Conservation (phyloP, 2,329 filamentous ascomycete species). For the Xenoacremonium recifei region DNA sequence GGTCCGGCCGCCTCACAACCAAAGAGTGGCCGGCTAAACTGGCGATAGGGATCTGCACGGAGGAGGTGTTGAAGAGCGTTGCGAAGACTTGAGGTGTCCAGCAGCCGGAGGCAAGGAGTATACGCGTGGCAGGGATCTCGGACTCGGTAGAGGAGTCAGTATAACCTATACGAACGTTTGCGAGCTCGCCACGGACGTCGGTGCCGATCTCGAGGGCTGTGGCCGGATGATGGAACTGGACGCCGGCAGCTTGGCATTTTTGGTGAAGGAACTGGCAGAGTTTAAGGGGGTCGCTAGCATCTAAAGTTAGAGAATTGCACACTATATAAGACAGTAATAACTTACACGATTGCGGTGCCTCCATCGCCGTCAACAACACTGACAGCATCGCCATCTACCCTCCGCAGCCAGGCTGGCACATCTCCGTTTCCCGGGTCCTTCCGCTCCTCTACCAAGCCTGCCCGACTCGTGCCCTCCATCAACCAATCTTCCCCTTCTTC, state of each 20-base stretch:
- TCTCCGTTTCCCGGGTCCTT: constrained; percentile 31
- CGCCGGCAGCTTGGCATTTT: constrained; percentile 56
- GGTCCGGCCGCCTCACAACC: constrained; percentile 56
- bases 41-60: constrained; percentile 45
- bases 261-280: constrained; percentile 66
- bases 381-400: constrained; percentile 51
- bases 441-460: constrained; percentile 41
- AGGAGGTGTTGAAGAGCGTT: constrained; percentile 59
- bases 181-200: constrained; percentile 50
- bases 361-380: constrained; percentile 61
- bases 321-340: constrained; percentile 11
- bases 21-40: constrained; percentile 71
- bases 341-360: constrained; percentile 64
- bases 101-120: constrained; percentile 67
- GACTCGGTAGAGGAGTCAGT: constrained; percentile 42
- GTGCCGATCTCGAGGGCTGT: constrained; percentile 50
- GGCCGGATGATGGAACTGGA: constrained; percentile 65
- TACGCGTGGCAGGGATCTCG: constrained; percentile 59
- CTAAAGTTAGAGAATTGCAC: background rate
- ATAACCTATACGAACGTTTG: constrained; percentile 49
- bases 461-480: constrained; percentile 60
- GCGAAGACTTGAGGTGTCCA: constrained; percentile 70
- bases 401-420: constrained; percentile 30
- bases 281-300: constrained; percentile 58
- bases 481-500: constrained; percentile 61